Conservation (phyloP, 495 filamentous ascomycete genomes). For the Hypoxylon trugodes region DNA sequence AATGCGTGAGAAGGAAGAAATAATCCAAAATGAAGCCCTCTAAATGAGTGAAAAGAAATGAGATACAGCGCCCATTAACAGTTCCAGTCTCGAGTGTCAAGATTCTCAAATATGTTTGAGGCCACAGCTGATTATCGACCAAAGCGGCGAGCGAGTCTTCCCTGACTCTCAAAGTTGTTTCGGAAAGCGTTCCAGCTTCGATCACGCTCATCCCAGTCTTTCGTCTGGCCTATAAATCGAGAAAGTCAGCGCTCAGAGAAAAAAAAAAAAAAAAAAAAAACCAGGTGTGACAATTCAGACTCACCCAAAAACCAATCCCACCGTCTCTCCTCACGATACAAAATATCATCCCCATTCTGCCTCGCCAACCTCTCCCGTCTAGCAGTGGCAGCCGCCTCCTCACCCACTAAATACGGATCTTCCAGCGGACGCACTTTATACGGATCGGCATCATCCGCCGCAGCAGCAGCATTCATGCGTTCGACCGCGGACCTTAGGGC, state of each 20-base stretch:
- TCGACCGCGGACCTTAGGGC: constrained; percentile 37
- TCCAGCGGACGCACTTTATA: constrained; percentile 55
- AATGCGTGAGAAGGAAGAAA: constrained; percentile 29
- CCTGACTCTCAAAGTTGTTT: constrained; percentile 43
- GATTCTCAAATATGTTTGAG: too few relatives aligned
- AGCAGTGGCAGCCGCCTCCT: constrained; percentile 57
- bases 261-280: neutral
- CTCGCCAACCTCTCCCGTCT: constrained; percentile 54
- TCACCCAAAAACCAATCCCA: constrained; percentile 61
- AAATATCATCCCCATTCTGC: constrained; percentile 55
- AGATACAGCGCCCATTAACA: constrained; percentile 4
- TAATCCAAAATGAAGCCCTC: neutral
- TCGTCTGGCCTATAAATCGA: constrained; percentile 52
- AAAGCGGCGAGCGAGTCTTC: constrained; percentile 47
- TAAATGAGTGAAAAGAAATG: constrained; percentile 30
- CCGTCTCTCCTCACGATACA: constrained; percentile 55
- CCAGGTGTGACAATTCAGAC: constrained; percentile 16
- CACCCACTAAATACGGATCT: constrained; percentile 62
- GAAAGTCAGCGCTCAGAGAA: constrained; percentile 12
- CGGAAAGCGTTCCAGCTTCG: constrained; percentile 57
- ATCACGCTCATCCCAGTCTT: constrained; percentile 57
- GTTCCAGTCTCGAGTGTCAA: neutral
- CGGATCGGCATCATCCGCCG: constrained; percentile 16
- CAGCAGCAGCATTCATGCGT: constrained; percentile 28
- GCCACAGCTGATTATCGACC: constrained; percentile 36